phyloP scores from a whole-genome alignment of 108 stramenopile species.

The Cylindrotheca closterium region DNA sequence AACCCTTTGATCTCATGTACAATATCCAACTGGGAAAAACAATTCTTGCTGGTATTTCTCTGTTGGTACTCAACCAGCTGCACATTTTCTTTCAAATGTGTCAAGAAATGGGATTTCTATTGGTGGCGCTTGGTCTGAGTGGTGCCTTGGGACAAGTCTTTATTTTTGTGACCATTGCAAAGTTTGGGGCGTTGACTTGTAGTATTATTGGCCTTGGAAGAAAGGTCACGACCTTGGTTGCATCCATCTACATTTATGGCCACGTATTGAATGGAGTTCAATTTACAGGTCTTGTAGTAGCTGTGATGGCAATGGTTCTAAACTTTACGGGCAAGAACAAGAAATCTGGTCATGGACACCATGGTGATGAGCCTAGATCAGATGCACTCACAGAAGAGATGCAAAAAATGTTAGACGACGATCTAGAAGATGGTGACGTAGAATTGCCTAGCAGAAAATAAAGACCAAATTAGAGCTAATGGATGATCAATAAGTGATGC shows the following conservation, averaged over 20 bases:
- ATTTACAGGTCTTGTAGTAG: constrained; percentile 71
- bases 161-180: constrained; percentile 94
- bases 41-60: constrained; percentile 87
- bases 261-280: constrained; percentile 85
- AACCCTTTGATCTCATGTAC: constrained; percentile 99
- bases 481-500: neutral
- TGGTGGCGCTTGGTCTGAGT: constrained; percentile 90
- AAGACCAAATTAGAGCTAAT: neutral
- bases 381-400: constrained; percentile 42
- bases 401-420: constrained; percentile 54
- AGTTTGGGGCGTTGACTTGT: constrained; percentile 97
- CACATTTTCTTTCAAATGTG: constrained; percentile 94
- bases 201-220: constrained; percentile 94
- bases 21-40: constrained; percentile 99
- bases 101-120: constrained; percentile 90
- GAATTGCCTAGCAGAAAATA: constrained; percentile 24
- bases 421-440: constrained; percentile 35
- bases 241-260: constrained; percentile 94
- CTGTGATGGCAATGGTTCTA: constrained; percentile 89
- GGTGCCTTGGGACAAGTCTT: constrained; percentile 98
- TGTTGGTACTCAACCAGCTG: constrained; percentile 91
- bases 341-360: constrained; percentile 39
- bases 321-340: constrained; percentile 92
- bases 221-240: constrained; percentile 93
- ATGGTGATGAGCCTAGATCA: constrained; percentile 1